A percentile compares a stretch with the other conserved stretches of the same genome.
Conservation (phyloP, 495 filamentous ascomycete species). For the Aeminium ludgeri region DNA sequence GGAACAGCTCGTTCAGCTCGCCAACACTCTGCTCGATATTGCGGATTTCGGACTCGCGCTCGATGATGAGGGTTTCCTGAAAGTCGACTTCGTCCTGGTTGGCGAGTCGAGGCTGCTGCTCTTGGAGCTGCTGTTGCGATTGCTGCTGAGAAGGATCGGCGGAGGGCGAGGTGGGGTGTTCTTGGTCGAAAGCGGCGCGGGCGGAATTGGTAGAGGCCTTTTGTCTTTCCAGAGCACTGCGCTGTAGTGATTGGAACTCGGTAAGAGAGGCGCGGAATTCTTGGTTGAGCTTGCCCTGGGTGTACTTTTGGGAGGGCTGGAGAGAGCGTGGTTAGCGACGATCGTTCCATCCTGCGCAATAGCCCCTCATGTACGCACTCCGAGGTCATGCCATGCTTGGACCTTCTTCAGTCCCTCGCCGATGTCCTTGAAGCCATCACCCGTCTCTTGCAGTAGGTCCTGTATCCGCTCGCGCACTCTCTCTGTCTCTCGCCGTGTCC, state of each 20-base stretch:
- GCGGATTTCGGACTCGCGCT: constrained; percentile 89
- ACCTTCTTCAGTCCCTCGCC: constrained; percentile 88
- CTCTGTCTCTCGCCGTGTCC: constrained; percentile 80
- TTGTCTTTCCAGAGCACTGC: constrained; percentile 78
- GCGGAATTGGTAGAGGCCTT: constrained; percentile 69
- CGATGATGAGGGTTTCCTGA: constrained; percentile 85
- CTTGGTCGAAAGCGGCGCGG: constrained; percentile 46
- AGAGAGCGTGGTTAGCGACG: neutral
- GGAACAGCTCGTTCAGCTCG: constrained; percentile 89
- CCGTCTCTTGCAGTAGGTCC: constrained; percentile 67
- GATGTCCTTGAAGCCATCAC: constrained; percentile 74
- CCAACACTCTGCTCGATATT: constrained; percentile 92
- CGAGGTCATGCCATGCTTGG: constrained; percentile 77
- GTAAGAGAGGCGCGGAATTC: constrained; percentile 75
- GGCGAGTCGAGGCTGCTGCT: constrained; percentile 65
- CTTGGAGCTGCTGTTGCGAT: constrained; percentile 45
- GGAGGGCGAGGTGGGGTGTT: neutral
- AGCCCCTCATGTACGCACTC: constrained; percentile 38
- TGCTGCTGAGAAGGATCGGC: constrained; percentile 21
- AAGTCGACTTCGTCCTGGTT: constrained; percentile 94
- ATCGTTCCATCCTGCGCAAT: neutral
- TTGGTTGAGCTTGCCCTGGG: constrained; percentile 79
- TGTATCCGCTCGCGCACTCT: constrained; percentile 80
- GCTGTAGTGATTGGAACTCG: constrained; percentile 83
- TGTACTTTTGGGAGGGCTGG: constrained; percentile 82